Evolutionary conservation across 192 early-diverging fungal species (phyloP), one percentile per base, ranked within the genome.

Genomic region (Entomortierella lignicola): DNA sequence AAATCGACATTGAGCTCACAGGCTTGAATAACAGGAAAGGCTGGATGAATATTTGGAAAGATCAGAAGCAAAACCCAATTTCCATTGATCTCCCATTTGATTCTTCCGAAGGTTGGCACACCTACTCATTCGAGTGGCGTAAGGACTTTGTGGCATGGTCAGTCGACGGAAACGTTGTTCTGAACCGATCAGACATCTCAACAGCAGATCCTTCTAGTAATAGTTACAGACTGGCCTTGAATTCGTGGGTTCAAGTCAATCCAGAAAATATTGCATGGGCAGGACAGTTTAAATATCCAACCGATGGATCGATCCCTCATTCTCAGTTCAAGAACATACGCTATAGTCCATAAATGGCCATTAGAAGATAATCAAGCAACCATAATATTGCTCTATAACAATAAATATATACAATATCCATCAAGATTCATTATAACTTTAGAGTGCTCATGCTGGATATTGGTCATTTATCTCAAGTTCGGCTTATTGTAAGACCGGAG

Each of bases 1-100:
- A 79, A 39, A 70, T 79, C 29, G 75, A 79, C 18, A 53, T 79
- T 59, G 75, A 79, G 25, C 56, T 79, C 11, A 79, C 75, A 12
- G 75, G 75, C 5, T 41, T 70, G 57, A 79, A 79, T 57, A 79
- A 65, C 52, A 44, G 34, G 8, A 61, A 70, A 26, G 63, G 56
- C 0, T 79, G 75, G 75, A 79, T 70, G 75, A 79, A 79, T 39
- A 55, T 79, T 26, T 79, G 75, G 75, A 61, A 70, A 30, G 43
- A 65, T 18, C 25, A 42, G 0, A 58, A 70, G 15, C 68, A 79
- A 53, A 60, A 70, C 47, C 75, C 68, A 5, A 51, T 79, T 23
- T 79, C 75, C 1, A 70, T 79, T 31, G 52, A 79, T 31, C 50
- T 79, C n/a, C 56, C 67, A 39, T 79, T 79, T 66, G 75, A 79